Base-by-base conservation (phyloP, 2,329 filamentous ascomycete genomes). In the Aspergillus sp. region DNA sequence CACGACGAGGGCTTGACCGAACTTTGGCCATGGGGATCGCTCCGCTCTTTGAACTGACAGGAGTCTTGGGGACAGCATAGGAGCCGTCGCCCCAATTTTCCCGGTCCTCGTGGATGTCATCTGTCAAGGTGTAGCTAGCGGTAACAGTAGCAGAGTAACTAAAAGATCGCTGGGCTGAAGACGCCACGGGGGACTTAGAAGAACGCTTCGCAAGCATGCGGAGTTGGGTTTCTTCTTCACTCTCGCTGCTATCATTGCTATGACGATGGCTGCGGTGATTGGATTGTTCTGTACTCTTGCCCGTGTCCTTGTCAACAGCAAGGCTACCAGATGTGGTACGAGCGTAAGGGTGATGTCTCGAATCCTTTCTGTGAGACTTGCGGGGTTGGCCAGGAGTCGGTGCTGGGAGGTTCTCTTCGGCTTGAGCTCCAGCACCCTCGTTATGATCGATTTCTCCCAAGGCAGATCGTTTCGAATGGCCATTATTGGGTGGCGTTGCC, bases 381-480 rank as follows among this genome's bases (percentile, higher is more conserved):
- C 93, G 83, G 27, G 93, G 93, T 65, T 98, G 93, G 2, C 93
- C 93, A 0, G 93, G 93, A 5, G 93, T 98, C 3, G 93, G 93
- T 0, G 90, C 91, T 3, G 93, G 93, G 5, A 98, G 79, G 57
- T 94, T 94, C 62, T 96, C 90, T 52, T 96, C 90, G 13, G 59
- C 57, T 26, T 66, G 64, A 12, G 59, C 53, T 9, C 64, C 69
- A 36, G 65, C 61, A 45, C 72, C 72, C 53, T 83, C 80, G 48
- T 96, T 95, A 52, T 87, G 81, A 58, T 94, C 88, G 50, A 98
- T 88, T 68, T 98, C 93, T 42, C 91, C 90, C n/a, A 98, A 80
- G 4, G 93, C 90, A 29, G 88, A 83, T 45, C 93, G 82, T 61
- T 83, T 82, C 6, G 86, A 85, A 13, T 83, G 78, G 50, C 80